Percentiles rank a stretch among this genome's conserved stretches.
phyloP scores from a whole-genome alignment of 1,139 yeast species.

The Diutina mesorugosa region DNA sequence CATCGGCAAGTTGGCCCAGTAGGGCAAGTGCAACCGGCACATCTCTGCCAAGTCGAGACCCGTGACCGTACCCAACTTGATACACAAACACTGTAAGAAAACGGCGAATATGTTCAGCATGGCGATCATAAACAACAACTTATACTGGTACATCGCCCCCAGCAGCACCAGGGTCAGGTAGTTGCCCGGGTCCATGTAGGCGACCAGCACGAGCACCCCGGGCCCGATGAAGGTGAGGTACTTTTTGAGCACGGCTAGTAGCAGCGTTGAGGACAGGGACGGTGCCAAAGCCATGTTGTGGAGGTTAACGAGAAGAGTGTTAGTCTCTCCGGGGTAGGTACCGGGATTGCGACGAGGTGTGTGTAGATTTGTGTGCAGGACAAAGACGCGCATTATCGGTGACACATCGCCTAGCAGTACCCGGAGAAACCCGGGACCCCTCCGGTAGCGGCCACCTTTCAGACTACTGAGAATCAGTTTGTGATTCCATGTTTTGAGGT shows the following conservation, averaged over 20 bases:
- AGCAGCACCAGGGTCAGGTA: slow-evolving; percentile 90
- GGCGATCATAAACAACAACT: slow-evolving; percentile 66
- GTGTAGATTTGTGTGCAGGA: not conserved
- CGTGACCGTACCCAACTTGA: slow-evolving; percentile 75
- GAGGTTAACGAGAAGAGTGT: not conserved
- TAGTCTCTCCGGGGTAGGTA: not conserved
- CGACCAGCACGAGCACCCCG: slow-evolving; percentile 88
- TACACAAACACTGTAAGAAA: slow-evolving; percentile 69
- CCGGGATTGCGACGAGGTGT: not conserved
- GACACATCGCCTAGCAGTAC: not conserved
- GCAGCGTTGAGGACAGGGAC: not conserved
- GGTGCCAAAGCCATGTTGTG: not conserved
- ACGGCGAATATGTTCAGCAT: slow-evolving; percentile 82
- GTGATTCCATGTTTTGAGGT: too few species aligned
- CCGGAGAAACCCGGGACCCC: not conserved
- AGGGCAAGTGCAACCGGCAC: slow-evolving; percentile 53
- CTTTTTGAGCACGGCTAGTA: slow-evolving; percentile 14
- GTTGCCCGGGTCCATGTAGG: slow-evolving; percentile 97
- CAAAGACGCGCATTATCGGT: not conserved
- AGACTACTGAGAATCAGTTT: too few species aligned
- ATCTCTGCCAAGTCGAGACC: slow-evolving; percentile 70
- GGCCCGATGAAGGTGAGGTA: slow-evolving; percentile 68
- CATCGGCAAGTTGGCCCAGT: slow-evolving; percentile 39
- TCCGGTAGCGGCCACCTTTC: not conserved
- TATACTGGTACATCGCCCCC: slow-evolving; percentile 76